Evolutionary conservation across 2,329 filamentous ascomycete genomes (phyloP), one percentile per base, ranked within the genome.

Genomic region (Furcasterigmium furcatum): DNA sequence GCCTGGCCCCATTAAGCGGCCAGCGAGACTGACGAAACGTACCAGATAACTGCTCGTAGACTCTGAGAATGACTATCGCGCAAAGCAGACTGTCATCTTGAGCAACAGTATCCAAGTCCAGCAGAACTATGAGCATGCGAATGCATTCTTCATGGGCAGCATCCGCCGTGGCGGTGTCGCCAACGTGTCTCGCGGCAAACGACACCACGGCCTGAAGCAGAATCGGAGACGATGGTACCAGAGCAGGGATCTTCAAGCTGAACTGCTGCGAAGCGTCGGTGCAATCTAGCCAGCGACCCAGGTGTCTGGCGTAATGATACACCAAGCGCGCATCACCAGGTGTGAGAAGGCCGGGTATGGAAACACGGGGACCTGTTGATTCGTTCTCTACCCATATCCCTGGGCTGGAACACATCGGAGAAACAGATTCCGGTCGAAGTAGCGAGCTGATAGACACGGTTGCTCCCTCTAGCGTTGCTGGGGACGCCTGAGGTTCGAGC

Each of bases 241-340:
- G 47, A 6, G 38, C 30, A 7, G 50, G 42, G 12, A 48, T 43
- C 27, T 50, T 52, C 2, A 52, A 43, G 10, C 30, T 46, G 16
- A 53, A 53, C 21, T 52, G 49, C 14, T 45, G 51, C 29, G 50
- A 50, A 20, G 51, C 49, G 40, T 53, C 51, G 5, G 51, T 53
- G 24, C 51, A 53, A 38, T 53, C 51, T 14, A 53, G 43, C 51
- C 51, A 53, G 5, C 47, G 43, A 34, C 46, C 47, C 19, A 53
- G 36, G 25, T 52, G 44, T 8, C 36, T 46, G 20, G 50, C 48
- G 20, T 36, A 36, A 18, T 36, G 34, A 19, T 36, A 16, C 5
- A 36, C 34, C 34, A 51, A 51, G 36, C 25, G 48, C 43, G 48
- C 50, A 20, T 52, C 50, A n/a, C 27, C 34, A 10, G 41, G 18